Conservation (phyloP, 305 asterid genomes). For the Plantago coronopus region DNA sequence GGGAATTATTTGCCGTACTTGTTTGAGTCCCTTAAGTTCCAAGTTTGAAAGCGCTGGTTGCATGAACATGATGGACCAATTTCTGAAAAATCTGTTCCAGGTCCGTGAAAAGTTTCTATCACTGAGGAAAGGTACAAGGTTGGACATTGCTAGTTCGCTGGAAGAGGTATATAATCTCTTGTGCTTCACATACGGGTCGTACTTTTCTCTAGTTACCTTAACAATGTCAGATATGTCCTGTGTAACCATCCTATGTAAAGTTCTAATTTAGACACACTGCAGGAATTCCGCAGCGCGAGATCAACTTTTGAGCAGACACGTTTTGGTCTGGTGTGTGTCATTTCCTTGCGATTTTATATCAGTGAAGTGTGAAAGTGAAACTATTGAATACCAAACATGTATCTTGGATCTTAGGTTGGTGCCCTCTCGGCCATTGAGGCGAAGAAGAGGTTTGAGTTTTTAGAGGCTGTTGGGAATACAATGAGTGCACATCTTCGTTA, state of each 20-base stretch:
- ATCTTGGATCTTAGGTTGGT: slow-evolving; percentile 60
- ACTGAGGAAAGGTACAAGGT: slow-evolving; percentile 77
- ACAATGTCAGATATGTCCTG: slow-evolving; percentile 46
- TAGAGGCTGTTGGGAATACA: slow-evolving; percentile 83
- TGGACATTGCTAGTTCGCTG: slow-evolving; percentile 67
- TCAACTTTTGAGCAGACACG: slow-evolving; percentile 84
- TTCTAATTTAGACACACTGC: slow-evolving; percentile 89
- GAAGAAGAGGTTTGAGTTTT: slow-evolving; percentile 78
- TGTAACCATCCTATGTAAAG: slow-evolving; percentile 59
- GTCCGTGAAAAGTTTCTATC: slow-evolving; percentile 88
- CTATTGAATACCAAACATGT: slow-evolving; percentile 15
- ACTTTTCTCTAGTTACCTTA: slow-evolving; percentile 22
- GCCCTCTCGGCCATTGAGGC: slow-evolving; percentile 89
- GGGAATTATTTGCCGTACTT: no score
- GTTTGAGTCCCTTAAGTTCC: not conserved
- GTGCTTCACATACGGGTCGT: slow-evolving; percentile 21
- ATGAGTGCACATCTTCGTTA: slow-evolving; percentile 90
- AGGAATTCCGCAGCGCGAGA: slow-evolving; percentile 93
- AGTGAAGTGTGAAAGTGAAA: not conserved
- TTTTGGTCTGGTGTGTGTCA: slow-evolving; percentile 70
- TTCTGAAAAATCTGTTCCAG: slow-evolving; percentile 36
- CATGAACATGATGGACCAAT: slow-evolving; percentile 10
- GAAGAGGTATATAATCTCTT: slow-evolving; percentile 70
- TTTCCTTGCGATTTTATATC: slow-evolving; percentile 19
- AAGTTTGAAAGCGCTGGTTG: slow-evolving; percentile 11